These are phyloP conservation scores for Ustanciosporium gigantosporum DNA, from an alignment of 1,284 basidiomycete species.

Conservation along the genomic window DNA sequence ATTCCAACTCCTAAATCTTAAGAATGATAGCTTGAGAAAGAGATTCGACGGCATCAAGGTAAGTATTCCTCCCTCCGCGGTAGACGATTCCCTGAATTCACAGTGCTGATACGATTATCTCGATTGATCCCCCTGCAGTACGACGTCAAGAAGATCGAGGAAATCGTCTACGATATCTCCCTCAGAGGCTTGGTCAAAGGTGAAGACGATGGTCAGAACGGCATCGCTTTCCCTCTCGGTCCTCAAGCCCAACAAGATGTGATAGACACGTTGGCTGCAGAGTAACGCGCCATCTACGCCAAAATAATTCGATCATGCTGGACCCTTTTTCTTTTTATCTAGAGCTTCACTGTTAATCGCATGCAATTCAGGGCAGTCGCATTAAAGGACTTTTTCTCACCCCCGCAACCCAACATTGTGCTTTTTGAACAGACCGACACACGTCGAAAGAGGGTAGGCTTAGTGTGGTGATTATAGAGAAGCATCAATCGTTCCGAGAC, in stretches of 20 bases:
- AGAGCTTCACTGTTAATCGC: too few species aligned
- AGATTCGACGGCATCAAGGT: conserved; percentile 58
- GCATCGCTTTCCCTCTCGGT: conserved; percentile 9
- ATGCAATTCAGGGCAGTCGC: too few species aligned
- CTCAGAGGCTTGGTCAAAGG: conserved; percentile 36
- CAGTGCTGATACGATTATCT: too few species aligned
- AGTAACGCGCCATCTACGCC: background rate
- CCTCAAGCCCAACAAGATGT: background rate
- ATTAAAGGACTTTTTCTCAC: too few species aligned
- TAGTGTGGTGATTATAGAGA: too few species aligned
- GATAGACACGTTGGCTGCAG: background rate
- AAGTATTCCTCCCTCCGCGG: conserved; percentile 1
- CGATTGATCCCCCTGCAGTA: conserved; percentile 32
- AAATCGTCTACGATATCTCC: conserved; percentile 57
- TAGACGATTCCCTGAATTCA: too few species aligned
- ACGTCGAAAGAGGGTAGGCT: too few species aligned
- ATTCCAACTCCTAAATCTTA: conserved; percentile 58
- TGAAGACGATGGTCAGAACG: conserved; percentile 3
- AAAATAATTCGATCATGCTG: too few species aligned
- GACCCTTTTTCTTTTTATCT: too few species aligned
- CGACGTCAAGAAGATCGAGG: conserved; percentile 59
- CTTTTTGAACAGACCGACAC: too few species aligned
- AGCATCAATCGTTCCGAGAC: too few species aligned
- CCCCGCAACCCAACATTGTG: too few species aligned
- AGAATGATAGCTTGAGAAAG: conserved; percentile 56